Evolutionary conservation across 352 stramenopile species (phyloP).

Genomic region (Blastocystis sp.): DNA sequence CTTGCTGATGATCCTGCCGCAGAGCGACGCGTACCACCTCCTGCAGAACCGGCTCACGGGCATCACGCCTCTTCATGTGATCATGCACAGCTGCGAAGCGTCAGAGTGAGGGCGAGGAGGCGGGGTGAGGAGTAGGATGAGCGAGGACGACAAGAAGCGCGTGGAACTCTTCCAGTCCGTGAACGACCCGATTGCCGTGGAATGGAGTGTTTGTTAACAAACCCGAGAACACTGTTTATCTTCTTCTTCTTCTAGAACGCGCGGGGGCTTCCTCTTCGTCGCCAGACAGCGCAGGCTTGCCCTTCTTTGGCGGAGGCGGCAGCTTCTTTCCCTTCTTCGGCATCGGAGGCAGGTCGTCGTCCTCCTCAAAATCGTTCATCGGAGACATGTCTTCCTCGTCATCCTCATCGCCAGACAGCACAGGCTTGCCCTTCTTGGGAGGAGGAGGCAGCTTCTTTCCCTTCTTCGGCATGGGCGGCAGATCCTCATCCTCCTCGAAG

Average conservation of each 20-base stretch:
- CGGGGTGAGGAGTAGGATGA: neutral
- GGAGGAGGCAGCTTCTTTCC: conserved; percentile 54
- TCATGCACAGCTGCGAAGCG: neutral
- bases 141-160: conserved; percentile 24
- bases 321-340: conserved; percentile 27
- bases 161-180: conserved; percentile 12
- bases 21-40: conserved; percentile 55
- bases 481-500: neutral
- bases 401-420: neutral
- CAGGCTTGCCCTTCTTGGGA: conserved; percentile 7
- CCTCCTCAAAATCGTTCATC: conserved; percentile 44
- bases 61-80: conserved; percentile 46
- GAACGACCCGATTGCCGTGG: neutral
- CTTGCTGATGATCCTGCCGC: conserved; percentile 67
- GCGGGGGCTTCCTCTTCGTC: conserved; percentile 5
- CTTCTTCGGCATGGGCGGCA: conserved; percentile 16
- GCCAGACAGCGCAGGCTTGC: conserved; percentile 8
- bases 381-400: neutral
- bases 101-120: neutral
- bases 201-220: conserved; percentile 16
- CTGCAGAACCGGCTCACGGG: conserved; percentile 64
- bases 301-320: neutral
- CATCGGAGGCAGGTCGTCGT: conserved; percentile 44
- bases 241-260: conserved; percentile 51
- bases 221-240: conserved; percentile 23